Percentiles rank a stretch among this genome's conserved stretches.
These are phyloP conservation scores for Taxillus chinensis DNA, from an alignment of 164 flowering plant genomes.

Conservation along the genomic window DNA sequence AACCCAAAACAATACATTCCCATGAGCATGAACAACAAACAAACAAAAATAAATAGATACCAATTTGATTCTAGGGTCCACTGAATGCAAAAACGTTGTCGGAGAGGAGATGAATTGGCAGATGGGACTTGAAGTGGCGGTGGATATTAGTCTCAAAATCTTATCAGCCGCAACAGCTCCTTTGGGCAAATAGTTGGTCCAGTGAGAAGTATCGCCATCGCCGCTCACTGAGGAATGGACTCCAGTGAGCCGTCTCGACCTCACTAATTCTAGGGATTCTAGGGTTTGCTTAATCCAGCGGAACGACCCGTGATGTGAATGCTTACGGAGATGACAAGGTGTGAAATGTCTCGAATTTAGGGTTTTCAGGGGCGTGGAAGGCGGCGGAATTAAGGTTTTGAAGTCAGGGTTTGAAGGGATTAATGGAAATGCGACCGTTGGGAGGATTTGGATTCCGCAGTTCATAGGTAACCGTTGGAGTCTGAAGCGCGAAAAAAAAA, in stretches of 20 bases:
- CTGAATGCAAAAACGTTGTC: slow-evolving; percentile 71
- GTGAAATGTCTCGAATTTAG: slow-evolving; percentile 1
- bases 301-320: slow-evolving; percentile 6
- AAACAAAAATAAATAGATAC: slow-evolving; percentile 19
- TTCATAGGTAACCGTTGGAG: slow-evolving; percentile 20
- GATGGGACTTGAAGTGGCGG: slow-evolving; percentile 86
- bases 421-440: slow-evolving; percentile 18
- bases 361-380: slow-evolving; percentile 3
- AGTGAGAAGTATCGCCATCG: slow-evolving; percentile 18
- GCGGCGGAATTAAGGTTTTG: slow-evolving; percentile 17
- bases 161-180: slow-evolving; percentile 50
- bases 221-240: slow-evolving; percentile 19
- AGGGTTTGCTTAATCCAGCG: slow-evolving; percentile 8
- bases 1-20: too few relatives aligned
- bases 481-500: neutral
- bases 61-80: slow-evolving; percentile 90
- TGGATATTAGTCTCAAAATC: slow-evolving; percentile 50
- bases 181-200: slow-evolving; percentile 47
- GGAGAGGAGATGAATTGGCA: slow-evolving; percentile 76
- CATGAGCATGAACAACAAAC: too few relatives aligned
- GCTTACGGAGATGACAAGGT: neutral
- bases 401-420: slow-evolving; percentile 7
- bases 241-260: slow-evolving; percentile 5
- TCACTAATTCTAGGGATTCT: slow-evolving; percentile 3
- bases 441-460: slow-evolving; percentile 15